Conservation (phyloP, 2,329 filamentous ascomycete genomes). For the Dendryphion nanum region DNA sequence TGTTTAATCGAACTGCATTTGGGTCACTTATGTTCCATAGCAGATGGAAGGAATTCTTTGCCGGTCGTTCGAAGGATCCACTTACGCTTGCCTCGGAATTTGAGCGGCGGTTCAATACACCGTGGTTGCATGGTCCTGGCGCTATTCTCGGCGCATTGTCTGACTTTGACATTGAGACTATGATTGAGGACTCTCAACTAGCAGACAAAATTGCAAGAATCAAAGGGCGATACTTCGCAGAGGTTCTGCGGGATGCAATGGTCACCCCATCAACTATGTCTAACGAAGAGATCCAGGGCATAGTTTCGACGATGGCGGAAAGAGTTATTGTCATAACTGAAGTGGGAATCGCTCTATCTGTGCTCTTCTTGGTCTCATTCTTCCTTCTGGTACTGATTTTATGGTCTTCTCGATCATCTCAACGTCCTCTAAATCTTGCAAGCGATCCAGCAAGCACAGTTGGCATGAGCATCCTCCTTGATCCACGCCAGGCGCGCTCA, state of each 20-base stretch:
- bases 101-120: too few relatives aligned
- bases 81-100: too few relatives aligned
- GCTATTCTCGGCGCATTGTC: not conserved
- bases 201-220: not conserved
- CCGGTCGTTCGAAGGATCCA: too few relatives aligned
- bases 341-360: constrained; percentile 12
- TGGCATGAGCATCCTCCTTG: constrained; percentile 7
- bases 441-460: constrained; percentile 16
- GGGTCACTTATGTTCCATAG: not conserved
- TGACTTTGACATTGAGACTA: not conserved
- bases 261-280: not conserved
- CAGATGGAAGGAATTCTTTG: too few relatives aligned
- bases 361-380: constrained; percentile 14
- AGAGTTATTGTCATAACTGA: constrained; percentile 15
- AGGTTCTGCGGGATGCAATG: not conserved
- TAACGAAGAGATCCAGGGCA: constrained; percentile 3
- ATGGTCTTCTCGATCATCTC: constrained; percentile 11
- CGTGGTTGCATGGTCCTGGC: too few relatives aligned
- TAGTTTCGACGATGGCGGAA: constrained; percentile 4
- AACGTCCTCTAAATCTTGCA: constrained; percentile 13
- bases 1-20: not conserved
- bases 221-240: not conserved
- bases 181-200: not conserved
- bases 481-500: not conserved
- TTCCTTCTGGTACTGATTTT: constrained; percentile 8